phyloP scores from a whole-genome alignment of 768 basidiomycete species.

The Artomyces pyxidatus region DNA sequence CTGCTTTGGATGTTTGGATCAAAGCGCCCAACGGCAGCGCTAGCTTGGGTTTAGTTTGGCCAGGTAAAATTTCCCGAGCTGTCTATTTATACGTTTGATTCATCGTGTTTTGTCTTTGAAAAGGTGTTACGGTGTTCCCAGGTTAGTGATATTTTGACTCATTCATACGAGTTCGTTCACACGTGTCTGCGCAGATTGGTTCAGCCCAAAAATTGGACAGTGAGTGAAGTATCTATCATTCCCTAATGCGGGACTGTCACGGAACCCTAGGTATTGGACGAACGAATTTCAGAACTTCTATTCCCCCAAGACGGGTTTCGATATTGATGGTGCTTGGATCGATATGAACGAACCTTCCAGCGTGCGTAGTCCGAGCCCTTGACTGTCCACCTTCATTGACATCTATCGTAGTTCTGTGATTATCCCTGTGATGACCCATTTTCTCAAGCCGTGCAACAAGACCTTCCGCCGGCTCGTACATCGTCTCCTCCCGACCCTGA shows the following conservation, averaged over 20 bases:
- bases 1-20: slow-evolving; percentile 46
- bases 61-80: no score
- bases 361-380: slow-evolving; percentile 27
- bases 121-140: slow-evolving; percentile 52
- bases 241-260: no score
- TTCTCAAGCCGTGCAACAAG: slow-evolving; percentile 43
- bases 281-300: slow-evolving; percentile 54
- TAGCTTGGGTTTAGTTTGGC: slow-evolving; percentile 55
- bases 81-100: no score
- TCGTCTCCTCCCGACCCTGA: slow-evolving; percentile 44
- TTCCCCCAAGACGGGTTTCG: slow-evolving; percentile 41
- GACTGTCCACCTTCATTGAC: neutral
- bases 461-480: slow-evolving; percentile 46
- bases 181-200: slow-evolving; percentile 53
- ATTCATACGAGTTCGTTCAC: neutral
- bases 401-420: slow-evolving; percentile 44
- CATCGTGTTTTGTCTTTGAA: neutral
- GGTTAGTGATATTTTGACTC: slow-evolving; percentile 23
- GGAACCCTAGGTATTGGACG: slow-evolving; percentile 47
- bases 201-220: slow-evolving; percentile 43
- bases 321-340: slow-evolving; percentile 70
- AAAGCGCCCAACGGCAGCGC: slow-evolving; percentile 54
- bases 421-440: slow-evolving; percentile 55
- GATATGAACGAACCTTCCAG: slow-evolving; percentile 72
- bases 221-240: no score